Base-by-base conservation (phyloP, 495 filamentous ascomycete species). In the Tuber calosporum region DNA sequence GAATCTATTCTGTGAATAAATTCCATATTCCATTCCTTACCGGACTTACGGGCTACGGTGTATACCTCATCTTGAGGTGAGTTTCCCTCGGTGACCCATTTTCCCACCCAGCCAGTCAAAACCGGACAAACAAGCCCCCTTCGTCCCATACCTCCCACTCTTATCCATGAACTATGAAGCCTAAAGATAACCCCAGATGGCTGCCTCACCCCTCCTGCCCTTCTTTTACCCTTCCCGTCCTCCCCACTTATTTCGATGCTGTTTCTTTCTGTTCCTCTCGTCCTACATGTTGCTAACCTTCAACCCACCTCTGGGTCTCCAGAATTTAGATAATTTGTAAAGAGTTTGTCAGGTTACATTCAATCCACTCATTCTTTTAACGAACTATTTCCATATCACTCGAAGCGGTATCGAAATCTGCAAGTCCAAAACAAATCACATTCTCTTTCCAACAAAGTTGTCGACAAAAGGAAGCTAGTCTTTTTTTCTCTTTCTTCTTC, bases 1-100 rank as follows among this genome's bases (percentile, higher is more conserved):
- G 68, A 72, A 30, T 69, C 77, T 80, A 80, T 80, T 80, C 79
- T 72, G 79, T 30, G 79, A 80, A 80, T 80, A 80, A 80, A 68
- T 48, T 77, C 68, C 73, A 48, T 41, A 37, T 71, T 67, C 41
- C 77, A 69, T 74, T 80, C 79, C 41, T 77, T 80, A 73, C 67
- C 66, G 53, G 20, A 30, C 42, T 6, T 15, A 58, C 39, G 41
- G 74, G 72, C 70, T 78, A 72, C 77, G 38, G 43, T 71, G 58
- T 26, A 41, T 68, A 70, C 38, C 67, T 73, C 41, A 36, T n/a
- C 39, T 19, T 71, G 70, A 72, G 40, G 67, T 34, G 30, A 68
- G n/a, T 13, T 45, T 53, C 26, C 37, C 66, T 39, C 53, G 42
- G 45, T 72, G 38, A 22, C 22, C 62, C 15, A 53, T 37, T 42